Base-by-base conservation (phyloP, 23 red algal species). In the Gracilaria caudata region DNA sequence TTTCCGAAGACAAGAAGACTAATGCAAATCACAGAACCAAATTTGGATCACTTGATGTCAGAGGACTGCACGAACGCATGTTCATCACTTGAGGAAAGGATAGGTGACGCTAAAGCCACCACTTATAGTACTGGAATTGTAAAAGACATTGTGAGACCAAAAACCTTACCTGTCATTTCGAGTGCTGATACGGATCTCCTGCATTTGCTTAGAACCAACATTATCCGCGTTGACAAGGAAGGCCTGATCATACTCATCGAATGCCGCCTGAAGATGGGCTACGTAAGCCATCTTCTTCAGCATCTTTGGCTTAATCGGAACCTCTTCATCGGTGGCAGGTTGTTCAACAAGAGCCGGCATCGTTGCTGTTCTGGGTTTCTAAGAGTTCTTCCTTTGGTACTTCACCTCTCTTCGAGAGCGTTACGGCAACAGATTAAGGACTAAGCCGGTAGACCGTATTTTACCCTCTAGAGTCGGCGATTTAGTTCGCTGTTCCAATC, bases 131-230 rank as follows among this genome's bases (percentile, higher is more conserved):
- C 2, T 29, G 57, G 2, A 30, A 6, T 61, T 61, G 24, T 61
- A 2, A 61, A 3, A 12, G 0, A 8, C 11, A 11, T n/a, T n/a
- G 30, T 37, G 19, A 33, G 36, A 33, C 30, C 8, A 1, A 33
- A 47, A 35, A 39, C 79, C 85, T 64, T 78, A 89, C 85, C 72
- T 81, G 29, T 95, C 55, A 1, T 84, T 57, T 23, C 97, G 86
- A 74, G 88, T 82, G 34, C 64, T 59, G 16, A 77, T 85, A 24
- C 97, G 93, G 60, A 94, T 82, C 47, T 94, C 86, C 81, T 99
- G 97, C 37, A 99, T 71, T 71, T 99, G 97, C 85, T 99, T 99
- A 21, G 97, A 99, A 23, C 97, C 97, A 51, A 99, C 97, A 90
- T 99, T 99, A 56, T 99, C 97, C 3, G 93, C 90, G 54, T 94